Evolutionary conservation across 2,329 filamentous ascomycete species (phyloP), one percentile per base, ranked within the genome.

Genomic region (Colletotrichum sp.): DNA sequence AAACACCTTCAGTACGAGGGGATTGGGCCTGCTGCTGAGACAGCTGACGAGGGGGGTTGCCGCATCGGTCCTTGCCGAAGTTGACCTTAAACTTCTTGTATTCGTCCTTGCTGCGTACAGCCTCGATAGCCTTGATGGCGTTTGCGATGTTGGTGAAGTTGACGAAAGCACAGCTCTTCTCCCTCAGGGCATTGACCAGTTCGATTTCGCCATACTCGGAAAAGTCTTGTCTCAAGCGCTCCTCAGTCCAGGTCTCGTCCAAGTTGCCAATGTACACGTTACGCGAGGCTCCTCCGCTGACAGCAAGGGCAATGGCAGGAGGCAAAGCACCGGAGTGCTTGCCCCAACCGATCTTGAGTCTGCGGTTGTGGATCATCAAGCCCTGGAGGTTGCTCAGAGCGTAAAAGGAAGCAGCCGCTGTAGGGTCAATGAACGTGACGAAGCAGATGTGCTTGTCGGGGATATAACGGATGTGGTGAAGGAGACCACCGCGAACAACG

Each of bases 81-180:
- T 99, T 99, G 85, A 99, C 96, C 91, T 99, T 99, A 92, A 99
- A 99, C 81, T 97, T 93, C 86, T 93, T 95, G 90, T 99, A 99
- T 82, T 99, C 97, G 59, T 99, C 97, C 83, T 96, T 96, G 82
- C 96, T 95, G 74, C 97, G 93, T 79, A 99, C 93, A 27, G 96
- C 97, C 86, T 99, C 97, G 79, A 99, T 99, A 1, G 97, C 97
- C 89, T 99, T 99, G 89, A 99, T 99, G 67, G 97, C 97, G 81
- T 99, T 99, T 83, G 97, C 97, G 83, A 99, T 99, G 88, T 99
- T 99, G 83, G 97, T 99, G 85, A 99, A 99, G 88, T 99, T 99
- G 84, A 99, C 97, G 84, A 99, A 99, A 1, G 97, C 97, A 85
- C 97, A 99, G 88, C 96, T 98, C 93, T 99, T 99, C 89, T 99